phyloP scores from a whole-genome alignment of 371 early-diverging fungal species.

The Mortierella sp. region DNA sequence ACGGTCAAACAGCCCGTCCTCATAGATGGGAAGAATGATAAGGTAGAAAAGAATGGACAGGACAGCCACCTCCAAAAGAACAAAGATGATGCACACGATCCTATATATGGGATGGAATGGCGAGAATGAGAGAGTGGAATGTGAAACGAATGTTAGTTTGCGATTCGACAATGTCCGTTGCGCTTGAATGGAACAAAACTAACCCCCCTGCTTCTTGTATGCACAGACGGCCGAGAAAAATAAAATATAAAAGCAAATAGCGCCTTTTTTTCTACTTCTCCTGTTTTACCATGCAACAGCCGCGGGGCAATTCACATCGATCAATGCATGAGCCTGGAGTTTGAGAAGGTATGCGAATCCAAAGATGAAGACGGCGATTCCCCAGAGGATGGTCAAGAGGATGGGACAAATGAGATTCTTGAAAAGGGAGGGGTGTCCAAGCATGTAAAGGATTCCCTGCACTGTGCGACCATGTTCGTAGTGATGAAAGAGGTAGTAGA shows the following conservation, averaged over 20 bases:
- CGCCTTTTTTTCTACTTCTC: neutral
- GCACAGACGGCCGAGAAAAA: slow-evolving; percentile 5
- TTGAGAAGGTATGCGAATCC: slow-evolving; percentile 35
- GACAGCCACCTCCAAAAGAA: slow-evolving; percentile 64
- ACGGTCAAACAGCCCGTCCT: slow-evolving; percentile 67
- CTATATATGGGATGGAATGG: neutral
- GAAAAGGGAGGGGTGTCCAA: slow-evolving; percentile 60
- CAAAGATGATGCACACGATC: slow-evolving; percentile 65
- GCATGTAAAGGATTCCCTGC: slow-evolving; percentile 61
- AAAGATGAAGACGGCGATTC: slow-evolving; percentile 25
- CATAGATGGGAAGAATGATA: slow-evolving; percentile 64
- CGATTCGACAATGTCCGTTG: neutral
- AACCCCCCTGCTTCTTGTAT: neutral
- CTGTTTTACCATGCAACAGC: slow-evolving; percentile 65
- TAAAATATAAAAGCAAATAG: neutral
- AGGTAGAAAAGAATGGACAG: slow-evolving; percentile 64
- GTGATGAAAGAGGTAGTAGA: slow-evolving; percentile 34
- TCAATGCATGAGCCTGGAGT: slow-evolving; percentile 68
- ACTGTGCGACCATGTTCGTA: slow-evolving; percentile 55
- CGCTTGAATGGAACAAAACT: neutral
- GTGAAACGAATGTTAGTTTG: neutral
- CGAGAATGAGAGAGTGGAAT: neutral
- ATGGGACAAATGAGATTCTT: slow-evolving; percentile 31
- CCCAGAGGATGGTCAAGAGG: slow-evolving; percentile 28
- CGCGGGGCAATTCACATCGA: slow-evolving; percentile 62